Conservation (phyloP, 2,329 filamentous ascomycete genomes). For the Pseudogymnoascus sp. region DNA sequence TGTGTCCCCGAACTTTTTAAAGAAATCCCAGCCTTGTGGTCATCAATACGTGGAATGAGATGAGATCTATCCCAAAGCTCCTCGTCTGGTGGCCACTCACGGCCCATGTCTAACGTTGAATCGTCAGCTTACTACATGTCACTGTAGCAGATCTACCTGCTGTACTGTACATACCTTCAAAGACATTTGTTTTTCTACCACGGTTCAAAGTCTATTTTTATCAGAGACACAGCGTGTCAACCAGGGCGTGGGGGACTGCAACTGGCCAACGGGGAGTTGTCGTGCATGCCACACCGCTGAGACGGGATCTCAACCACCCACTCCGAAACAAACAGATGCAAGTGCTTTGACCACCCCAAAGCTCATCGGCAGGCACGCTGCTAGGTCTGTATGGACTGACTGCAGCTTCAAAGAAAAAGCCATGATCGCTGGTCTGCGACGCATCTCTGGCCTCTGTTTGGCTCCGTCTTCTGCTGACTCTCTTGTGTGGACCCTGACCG, state of each 20-base stretch:
- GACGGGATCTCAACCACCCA: neutral
- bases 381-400: neutral
- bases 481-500: neutral
- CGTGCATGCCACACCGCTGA: conserved; percentile 2
- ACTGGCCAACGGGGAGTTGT: neutral
- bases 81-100: neutral
- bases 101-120: neutral
- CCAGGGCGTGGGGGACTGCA: neutral
- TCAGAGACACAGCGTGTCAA: neutral
- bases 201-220: conserved; percentile 2
- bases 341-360: conserved; percentile 4
- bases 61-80: neutral
- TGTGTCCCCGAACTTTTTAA: conserved; percentile 11
- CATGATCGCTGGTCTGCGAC: neutral
- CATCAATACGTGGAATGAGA: conserved; percentile 1
- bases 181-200: neutral
- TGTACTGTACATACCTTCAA: no score
- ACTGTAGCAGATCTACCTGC: neutral
- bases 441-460: neutral
- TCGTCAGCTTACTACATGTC: neutral
- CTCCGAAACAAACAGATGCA: conserved; percentile 2
- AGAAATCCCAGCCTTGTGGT: neutral
- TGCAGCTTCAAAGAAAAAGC: neutral
- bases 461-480: neutral
- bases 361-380: neutral